Evolutionary conservation across 192 early-diverging fungal genomes (phyloP), one percentile per base, ranked within the genome.

Genomic region (Gonapodya prolifera): DNA sequence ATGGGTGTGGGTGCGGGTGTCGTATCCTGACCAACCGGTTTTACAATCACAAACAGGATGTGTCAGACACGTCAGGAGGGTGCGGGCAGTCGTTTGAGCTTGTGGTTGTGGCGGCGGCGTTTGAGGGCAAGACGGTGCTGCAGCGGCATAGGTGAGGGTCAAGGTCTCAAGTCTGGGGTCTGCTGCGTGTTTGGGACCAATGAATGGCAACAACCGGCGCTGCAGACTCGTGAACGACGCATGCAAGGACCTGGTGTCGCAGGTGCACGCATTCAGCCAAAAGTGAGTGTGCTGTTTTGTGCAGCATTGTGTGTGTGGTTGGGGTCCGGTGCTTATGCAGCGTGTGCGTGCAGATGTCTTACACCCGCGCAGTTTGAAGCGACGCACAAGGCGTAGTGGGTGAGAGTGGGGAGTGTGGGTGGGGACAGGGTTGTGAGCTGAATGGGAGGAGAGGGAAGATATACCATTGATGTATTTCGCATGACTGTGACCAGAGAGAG

Each of bases 41-140:
- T n/a, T n/a, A n/a, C n/a, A n/a, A n/a, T n/a, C n/a, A n/a, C n/a
- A n/a, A 8, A 8, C 45, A 61, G 45, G 82, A 85, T 34, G 86
- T 88, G 31, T 70, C 36, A 32, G 90, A 91, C 81, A 84, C 82
- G n/a, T 84, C 86, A 78, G 91, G 91, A 76, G 94, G 94, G 28
- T 95, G 94, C 84, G 94, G 94, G 69, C 90, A 92, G 78, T 88
- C 84, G 83, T 93, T 91, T 81, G 91, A 95, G 61, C 90, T 93
- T 35, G 78, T 89, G 8, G 90, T 95, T 70, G 92, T 95, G 0
- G 91, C 92, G 13, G 77, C 86, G 61, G 30, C 84, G 78, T 95
- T 95, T 82, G 88, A 89, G 78, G 92, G 91, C 70, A 91, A 90
- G 80, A 77, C 84, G 2, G 79, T 90, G 2, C 83, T 95, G 17